Evolutionary conservation across 192 early-diverging fungal genomes (phyloP).

Genomic region (Rhizophagus clarus): DNA sequence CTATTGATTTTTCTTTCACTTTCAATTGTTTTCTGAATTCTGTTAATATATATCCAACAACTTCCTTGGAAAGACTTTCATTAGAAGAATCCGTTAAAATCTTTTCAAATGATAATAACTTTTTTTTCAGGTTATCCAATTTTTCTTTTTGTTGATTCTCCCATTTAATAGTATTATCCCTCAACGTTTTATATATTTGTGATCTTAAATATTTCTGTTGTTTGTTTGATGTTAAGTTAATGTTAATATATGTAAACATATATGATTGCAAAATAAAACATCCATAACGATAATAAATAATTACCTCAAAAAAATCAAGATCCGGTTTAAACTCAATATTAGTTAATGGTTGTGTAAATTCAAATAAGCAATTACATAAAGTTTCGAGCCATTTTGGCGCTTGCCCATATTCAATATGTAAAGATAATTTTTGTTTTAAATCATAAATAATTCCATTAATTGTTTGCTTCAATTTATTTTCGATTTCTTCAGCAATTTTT

Average conservation of each 20-base stretch:
- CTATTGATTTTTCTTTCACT: neutral
- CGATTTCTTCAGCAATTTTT: neutral
- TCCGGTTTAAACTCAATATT: neutral
- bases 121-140: neutral
- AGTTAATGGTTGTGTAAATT: neutral
- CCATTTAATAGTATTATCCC: neutral
- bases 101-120: neutral
- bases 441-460: neutral
- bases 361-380: neutral
- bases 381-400: neutral
- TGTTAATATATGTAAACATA: too few relatives aligned
- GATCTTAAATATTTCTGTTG: neutral
- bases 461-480: neutral
- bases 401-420: neutral
- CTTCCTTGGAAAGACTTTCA: neutral
- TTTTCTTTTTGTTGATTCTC: neutral
- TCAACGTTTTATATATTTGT: neutral
- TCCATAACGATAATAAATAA: too few relatives aligned
- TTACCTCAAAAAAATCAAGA: neutral
- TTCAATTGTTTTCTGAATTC: neutral
- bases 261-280: too few relatives aligned
- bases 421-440: neutral
- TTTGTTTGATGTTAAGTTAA: too few relatives aligned
- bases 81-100: neutral
- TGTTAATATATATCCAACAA: neutral